Base-by-base conservation (phyloP, 768 basidiomycete species). In the Hemileccinum impolitum region DNA sequence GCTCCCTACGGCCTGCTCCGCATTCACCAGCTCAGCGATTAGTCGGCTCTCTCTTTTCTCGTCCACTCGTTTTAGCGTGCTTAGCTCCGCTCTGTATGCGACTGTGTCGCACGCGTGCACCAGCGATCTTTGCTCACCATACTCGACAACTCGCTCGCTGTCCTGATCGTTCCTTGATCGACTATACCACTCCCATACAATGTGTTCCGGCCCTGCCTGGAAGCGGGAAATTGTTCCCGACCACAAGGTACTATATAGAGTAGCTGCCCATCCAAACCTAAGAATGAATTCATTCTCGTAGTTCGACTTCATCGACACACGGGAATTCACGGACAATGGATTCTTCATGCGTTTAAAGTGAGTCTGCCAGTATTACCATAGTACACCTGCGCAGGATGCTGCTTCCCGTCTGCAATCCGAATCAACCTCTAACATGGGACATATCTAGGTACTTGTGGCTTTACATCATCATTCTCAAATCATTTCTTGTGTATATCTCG, bases 231-330 rank as follows among this genome's bases (percentile, higher is more conserved):
- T 89, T 60, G 94, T 97, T 39, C 91, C 90, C 47, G 96, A 97
- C 73, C 96, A 98, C 73, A 99, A 98, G 80, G 95, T 93, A 53
- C 47, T 75, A 53, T 34, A 25, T 38, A 47, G 21, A 31, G 12
- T 28, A 17, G n/a, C 39, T 26, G 19, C 37, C 13, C 30, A 12
- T 43, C 11, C 45, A 17, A 45, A 15, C 34, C 37, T 28, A 28
- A 11, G 11, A 51, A n/a, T 48, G 38, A 54, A 45, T 17, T 13
- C 18, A 48, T 38, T 35, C 40, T 45, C 30, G 17, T 54, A 98
- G 96, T 98, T 97, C 62, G 95, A 98, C 76, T 97, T 97, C 63
- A 79, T 99, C 63, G 93, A 97, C 70, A 87, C 88, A 18, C 80
- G 83, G 48, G 95, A 98, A 63, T 99, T 94, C 72, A 86, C 83